phyloP scores from a whole-genome alignment of 495 filamentous ascomycete genomes.

The Annulohypoxylon nitens region DNA sequence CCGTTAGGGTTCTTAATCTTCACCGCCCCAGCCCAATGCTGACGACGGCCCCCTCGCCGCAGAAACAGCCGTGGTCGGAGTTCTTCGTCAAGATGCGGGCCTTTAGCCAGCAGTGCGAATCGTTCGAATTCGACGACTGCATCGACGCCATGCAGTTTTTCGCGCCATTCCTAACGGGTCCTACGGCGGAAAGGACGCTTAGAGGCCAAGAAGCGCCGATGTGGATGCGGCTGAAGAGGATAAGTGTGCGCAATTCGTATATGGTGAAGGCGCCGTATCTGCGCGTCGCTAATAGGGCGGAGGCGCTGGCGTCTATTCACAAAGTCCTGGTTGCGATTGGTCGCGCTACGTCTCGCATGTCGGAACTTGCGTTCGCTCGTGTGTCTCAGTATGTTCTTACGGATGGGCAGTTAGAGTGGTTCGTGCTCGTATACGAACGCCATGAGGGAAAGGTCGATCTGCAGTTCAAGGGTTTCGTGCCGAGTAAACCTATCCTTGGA shows the following conservation, averaged over 20 bases:
- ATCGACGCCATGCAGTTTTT: slow-evolving; percentile 42
- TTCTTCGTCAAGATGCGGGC: slow-evolving; percentile 34
- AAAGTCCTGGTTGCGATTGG: slow-evolving; percentile 32
- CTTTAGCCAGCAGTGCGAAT: slow-evolving; percentile 43
- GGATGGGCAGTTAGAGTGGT: slow-evolving; percentile 41
- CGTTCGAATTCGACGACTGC: slow-evolving; percentile 47
- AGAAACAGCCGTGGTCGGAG: slow-evolving; percentile 30
- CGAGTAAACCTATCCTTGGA: slow-evolving; percentile 17
- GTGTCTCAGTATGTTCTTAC: slow-evolving; percentile 43
- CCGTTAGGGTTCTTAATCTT: slow-evolving; percentile 31
- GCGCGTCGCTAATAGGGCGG: slow-evolving; percentile 31
- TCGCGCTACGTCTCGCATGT: slow-evolving; percentile 34
- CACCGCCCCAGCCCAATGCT: slow-evolving; percentile 41
- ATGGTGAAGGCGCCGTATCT: slow-evolving; percentile 44
- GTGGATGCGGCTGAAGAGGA: slow-evolving; percentile 35
- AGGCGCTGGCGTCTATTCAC: slow-evolving; percentile 31
- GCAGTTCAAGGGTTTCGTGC: slow-evolving; percentile 29
- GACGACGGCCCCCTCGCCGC: slow-evolving; percentile 1
- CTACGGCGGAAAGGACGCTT: slow-evolving; percentile 6
- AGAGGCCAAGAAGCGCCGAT: slow-evolving; percentile 28
- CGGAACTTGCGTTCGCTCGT: slow-evolving; percentile 30
- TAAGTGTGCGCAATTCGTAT: slow-evolving; percentile 45
- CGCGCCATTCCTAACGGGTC: slow-evolving; percentile 28
- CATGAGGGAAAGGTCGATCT: slow-evolving; percentile 17
- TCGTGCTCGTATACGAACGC: slow-evolving; percentile 37